These are phyloP conservation scores for Hypoxylon crocopeplum DNA, from an alignment of 495 filamentous ascomycete genomes.

Conservation along the genomic window DNA sequence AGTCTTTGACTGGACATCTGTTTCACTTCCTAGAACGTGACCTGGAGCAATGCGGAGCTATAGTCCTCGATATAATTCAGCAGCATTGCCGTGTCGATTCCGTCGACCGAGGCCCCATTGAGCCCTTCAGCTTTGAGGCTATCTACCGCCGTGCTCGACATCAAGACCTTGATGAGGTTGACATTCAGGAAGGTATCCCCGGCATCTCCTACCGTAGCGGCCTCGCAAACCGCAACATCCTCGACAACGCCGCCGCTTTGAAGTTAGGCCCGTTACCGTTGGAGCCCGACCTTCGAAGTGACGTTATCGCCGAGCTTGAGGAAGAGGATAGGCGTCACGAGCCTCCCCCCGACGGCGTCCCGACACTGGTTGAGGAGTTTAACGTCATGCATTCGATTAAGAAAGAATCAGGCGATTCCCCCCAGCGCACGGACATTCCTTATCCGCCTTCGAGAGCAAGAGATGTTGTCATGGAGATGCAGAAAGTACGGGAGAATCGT, in stretches of 20 bases:
- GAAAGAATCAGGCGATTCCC: conserved; percentile 84
- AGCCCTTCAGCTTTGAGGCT: conserved; percentile 80
- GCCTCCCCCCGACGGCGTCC: conserved; percentile 70
- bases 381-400: conserved; percentile 82
- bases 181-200: conserved; percentile 91
- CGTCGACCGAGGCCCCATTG: conserved; percentile 75
- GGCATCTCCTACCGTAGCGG: conserved; percentile 78
- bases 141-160: conserved; percentile 68
- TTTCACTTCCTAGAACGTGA: conserved; percentile 89
- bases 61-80: conserved; percentile 77
- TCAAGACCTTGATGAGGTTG: conserved; percentile 67
- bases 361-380: conserved; percentile 75
- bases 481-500: conserved; percentile 91
- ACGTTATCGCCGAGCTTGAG: conserved; percentile 82
- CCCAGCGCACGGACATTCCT: conserved; percentile 77
- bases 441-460: conserved; percentile 83
- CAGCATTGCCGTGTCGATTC: conserved; percentile 74
- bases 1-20: conserved; percentile 76
- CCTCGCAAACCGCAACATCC: conserved; percentile 75
- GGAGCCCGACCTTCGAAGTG: conserved; percentile 77
- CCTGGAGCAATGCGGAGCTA: conserved; percentile 74
- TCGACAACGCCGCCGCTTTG: conserved; percentile 61
- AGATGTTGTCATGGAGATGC: conserved; percentile 92
- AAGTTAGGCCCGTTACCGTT: conserved; percentile 80
- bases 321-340: conserved; percentile 76